Percentiles rank a stretch among this genome's conserved stretches.
These are phyloP conservation scores for Galeopsis tetrahit DNA, from an alignment of 257 asterid genomes.

Conservation along the genomic window DNA sequence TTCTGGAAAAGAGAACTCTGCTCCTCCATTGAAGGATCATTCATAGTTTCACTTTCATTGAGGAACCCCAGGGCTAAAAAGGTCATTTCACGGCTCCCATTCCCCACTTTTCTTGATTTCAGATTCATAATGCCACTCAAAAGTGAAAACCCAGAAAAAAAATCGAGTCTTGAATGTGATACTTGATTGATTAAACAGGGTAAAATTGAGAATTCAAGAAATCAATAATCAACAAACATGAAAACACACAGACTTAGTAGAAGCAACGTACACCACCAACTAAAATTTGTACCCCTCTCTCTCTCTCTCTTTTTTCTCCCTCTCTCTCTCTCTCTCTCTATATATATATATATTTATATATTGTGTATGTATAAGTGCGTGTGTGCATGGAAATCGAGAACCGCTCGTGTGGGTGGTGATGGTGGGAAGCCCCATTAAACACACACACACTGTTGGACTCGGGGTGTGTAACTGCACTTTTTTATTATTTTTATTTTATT, in stretches of 20 bases:
- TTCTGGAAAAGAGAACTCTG: slow-evolving; percentile 10
- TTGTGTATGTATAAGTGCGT: slow-evolving; percentile 15
- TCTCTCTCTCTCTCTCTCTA: not conserved
- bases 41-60: slow-evolving; percentile 7
- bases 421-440: slow-evolving; percentile 50
- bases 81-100: slow-evolving; percentile 31
- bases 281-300: not conserved
- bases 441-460: slow-evolving; percentile 50
- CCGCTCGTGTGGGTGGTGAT: slow-evolving; percentile 70
- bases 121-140: slow-evolving; percentile 37
- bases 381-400: slow-evolving; percentile 66
- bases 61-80: slow-evolving; percentile 33
- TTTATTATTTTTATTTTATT: not conserved
- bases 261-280: slow-evolving; percentile 20
- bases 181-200: not conserved
- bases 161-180: slow-evolving; percentile 21
- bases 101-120: slow-evolving; percentile 20
- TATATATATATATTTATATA: not conserved
- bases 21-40: slow-evolving; percentile 25
- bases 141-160: slow-evolving; percentile 20
- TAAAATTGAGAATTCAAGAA: not conserved
- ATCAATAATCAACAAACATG: slow-evolving; percentile 31
- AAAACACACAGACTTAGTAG: slow-evolving; percentile 7
- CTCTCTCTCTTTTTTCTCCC: slow-evolving; percentile 2
- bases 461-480: slow-evolving; percentile 48